Percentiles rank a stretch among this genome's conserved stretches.
phyloP scores from a whole-genome alignment of 192 early-diverging fungal species.

The Spizellomyces punctatus region DNA sequence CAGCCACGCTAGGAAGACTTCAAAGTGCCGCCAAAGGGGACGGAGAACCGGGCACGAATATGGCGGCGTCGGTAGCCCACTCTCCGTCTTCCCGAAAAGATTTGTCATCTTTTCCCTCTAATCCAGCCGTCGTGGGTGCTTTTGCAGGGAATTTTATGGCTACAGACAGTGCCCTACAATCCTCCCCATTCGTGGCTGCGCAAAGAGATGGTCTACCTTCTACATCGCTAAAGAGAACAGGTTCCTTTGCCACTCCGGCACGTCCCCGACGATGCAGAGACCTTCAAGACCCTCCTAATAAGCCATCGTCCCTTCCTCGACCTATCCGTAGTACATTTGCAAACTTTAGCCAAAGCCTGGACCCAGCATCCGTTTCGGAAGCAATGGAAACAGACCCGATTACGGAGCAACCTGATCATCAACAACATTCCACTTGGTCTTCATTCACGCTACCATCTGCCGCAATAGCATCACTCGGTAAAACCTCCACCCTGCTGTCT shows the following conservation, averaged over 20 bases:
- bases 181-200: too few relatives aligned
- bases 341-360: background rate
- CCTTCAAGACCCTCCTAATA: background rate
- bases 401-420: background rate
- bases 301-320: conserved; percentile 25
- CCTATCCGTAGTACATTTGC: conserved; percentile 7
- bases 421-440: background rate
- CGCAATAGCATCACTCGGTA: background rate
- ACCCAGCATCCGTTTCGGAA: conserved; percentile 12
- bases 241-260: background rate
- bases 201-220: too few relatives aligned
- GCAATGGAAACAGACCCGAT: conserved; percentile 10
- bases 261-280: background rate
- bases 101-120: too few relatives aligned
- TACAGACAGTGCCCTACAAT: too few relatives aligned
- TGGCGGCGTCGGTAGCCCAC: conserved; percentile 10
- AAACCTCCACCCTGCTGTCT: background rate
- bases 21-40: conserved; percentile 19
- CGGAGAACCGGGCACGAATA: conserved; percentile 4
- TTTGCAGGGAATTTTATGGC: too few relatives aligned
- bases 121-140: too few relatives aligned
- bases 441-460: background rate
- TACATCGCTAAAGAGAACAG: too few relatives aligned
- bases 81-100: background rate
- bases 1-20: conserved; percentile 28